These are phyloP conservation scores for Zygoascus ofunaensis DNA, from an alignment of 805 yeast species.

Conservation along the genomic window DNA sequence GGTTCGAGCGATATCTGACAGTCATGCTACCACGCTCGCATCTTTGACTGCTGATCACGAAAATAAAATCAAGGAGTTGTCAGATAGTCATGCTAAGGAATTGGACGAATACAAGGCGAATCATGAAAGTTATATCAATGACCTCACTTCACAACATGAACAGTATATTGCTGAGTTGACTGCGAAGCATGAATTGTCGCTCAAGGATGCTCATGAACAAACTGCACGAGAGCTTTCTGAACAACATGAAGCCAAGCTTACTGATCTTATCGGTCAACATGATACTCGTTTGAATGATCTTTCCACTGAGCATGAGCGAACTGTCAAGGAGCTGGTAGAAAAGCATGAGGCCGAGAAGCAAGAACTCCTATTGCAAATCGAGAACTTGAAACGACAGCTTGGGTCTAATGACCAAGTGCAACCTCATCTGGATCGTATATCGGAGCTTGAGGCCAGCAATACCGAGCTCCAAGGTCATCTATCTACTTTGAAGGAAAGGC, in stretches of 20 bases:
- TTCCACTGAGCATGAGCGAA: neutral
- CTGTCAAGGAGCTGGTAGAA: neutral
- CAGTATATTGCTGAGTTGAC: neutral
- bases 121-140: slow-evolving; percentile 2
- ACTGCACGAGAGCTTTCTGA: neutral
- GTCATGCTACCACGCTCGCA: neutral
- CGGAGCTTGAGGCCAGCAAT: neutral
- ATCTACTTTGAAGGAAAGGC: slow-evolving; percentile 3
- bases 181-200: neutral
- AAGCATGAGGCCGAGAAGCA: slow-evolving; percentile 4
- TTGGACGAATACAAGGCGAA: neutral
- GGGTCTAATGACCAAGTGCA: neutral
- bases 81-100: neutral
- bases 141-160: neutral
- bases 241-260: neutral
- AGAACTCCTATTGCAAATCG: neutral
- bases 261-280: neutral
- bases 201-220: neutral
- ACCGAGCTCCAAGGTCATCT: slow-evolving; percentile 1
- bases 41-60: slow-evolving; percentile 1
- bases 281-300: neutral
- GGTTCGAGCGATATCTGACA: neutral
- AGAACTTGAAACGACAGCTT: neutral
- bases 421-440: neutral
- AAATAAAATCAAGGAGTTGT: neutral